Evolutionary conservation across 179 eudicot genomes (phyloP), one percentile per base, ranked within the genome.

Genomic region (Camellia oleifera): DNA sequence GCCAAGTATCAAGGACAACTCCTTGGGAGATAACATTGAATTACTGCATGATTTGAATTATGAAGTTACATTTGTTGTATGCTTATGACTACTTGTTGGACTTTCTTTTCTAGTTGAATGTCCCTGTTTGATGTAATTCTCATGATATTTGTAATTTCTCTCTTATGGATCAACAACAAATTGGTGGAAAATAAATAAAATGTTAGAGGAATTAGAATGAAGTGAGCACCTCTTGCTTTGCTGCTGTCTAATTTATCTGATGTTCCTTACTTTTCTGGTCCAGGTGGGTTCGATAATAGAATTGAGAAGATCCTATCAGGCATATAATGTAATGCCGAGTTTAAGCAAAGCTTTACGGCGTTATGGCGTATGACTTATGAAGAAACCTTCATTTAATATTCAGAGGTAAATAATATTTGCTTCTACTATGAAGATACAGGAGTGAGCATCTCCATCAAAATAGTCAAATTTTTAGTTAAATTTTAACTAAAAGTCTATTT

Each of bases 211-310:
- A 15, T 17, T 23, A 0, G 7, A 53, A 20, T 52, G 60, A 40
- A 40, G 17, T 26, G 18, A n/a, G 7, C 57, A 64, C 8, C 60
- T 11, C 8, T 72, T 53, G 76, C 45, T 2, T 23, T 4, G 62
- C 11, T 72, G 76, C 76, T 5, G 65, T 32, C 65, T 60, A 57
- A 74, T 57, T 74, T 40, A 40, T 57, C 74, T 75, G 65, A 50
- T 40, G 20, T 44, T n/a, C 17, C 18, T 58, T 62, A 7, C 6
- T 72, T 70, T 76, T 74, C 58, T 82, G 76, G 73, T 53, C 18
- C 79, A 95, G 99, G 99, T 96, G 82, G 99, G 99, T 54, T 96
- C 99, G 12, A 93, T 93, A 15, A 93, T 92, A 60, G 98, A 92
- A 74, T 84, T 93, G 79, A 90, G 97, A 88, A 88, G 98, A 84